Conservation (phyloP, 1,139 yeast species). For the Suhomyces kunorum region DNA sequence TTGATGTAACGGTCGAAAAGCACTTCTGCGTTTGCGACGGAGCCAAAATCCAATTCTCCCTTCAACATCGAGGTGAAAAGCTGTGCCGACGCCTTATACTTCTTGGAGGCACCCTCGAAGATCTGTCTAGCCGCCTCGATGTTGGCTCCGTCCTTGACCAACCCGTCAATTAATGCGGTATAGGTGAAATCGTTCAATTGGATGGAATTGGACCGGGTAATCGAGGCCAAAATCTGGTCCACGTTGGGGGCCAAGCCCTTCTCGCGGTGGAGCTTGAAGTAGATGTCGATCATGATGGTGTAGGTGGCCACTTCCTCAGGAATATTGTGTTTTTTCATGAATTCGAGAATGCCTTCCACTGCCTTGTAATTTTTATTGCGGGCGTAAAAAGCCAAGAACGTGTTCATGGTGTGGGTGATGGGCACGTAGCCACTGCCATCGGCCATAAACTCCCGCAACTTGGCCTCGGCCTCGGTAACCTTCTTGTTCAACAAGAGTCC, state of each 20-base stretch:
- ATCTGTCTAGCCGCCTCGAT: slow-evolving; percentile 55
- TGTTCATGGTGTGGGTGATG: slow-evolving; percentile 37
- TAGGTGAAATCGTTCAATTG: slow-evolving; percentile 52
- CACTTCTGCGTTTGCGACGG: slow-evolving; percentile 46
- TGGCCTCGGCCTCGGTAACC: slow-evolving; percentile 37
- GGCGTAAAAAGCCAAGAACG: slow-evolving; percentile 37
- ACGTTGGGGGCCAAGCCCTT: slow-evolving; percentile 49
- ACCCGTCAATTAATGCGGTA: slow-evolving; percentile 58
- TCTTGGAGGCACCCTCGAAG: slow-evolving; percentile 42
- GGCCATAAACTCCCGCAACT: slow-evolving; percentile 30
- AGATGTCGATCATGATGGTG: slow-evolving; percentile 60
- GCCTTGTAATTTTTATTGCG: slow-evolving; percentile 36
- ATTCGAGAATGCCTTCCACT: slow-evolving; percentile 40
- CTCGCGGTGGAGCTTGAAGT: slow-evolving; percentile 49
- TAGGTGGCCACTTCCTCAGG: slow-evolving; percentile 66
- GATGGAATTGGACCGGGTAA: slow-evolving; percentile 41
- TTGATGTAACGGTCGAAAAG: slow-evolving; percentile 48
- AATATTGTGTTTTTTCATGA: slow-evolving; percentile 42
- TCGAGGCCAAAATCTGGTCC: slow-evolving; percentile 40
- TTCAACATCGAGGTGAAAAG: slow-evolving; percentile 60
- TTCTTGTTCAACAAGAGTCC: slow-evolving; percentile 36
- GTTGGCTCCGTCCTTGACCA: slow-evolving; percentile 50
- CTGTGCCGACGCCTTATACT: slow-evolving; percentile 34
- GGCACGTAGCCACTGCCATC: slow-evolving; percentile 35
- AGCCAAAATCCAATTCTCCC: slow-evolving; percentile 57